Evolutionary conservation across 1,284 basidiomycete species (phyloP), one percentile per base, ranked within the genome.

Genomic region (Moesziomyces parantarcticus): DNA sequence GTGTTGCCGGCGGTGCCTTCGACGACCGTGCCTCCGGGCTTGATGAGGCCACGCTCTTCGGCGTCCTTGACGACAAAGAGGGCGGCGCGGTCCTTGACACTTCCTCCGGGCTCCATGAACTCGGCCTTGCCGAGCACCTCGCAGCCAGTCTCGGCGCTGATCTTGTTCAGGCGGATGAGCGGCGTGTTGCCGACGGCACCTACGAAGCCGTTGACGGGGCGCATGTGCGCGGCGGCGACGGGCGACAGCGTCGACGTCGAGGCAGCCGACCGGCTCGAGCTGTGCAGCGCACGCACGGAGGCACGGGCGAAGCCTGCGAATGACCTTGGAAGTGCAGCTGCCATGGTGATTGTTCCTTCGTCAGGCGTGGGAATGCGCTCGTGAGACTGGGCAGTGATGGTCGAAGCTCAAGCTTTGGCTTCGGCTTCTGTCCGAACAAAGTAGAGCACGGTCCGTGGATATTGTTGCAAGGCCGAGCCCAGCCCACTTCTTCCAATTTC

Each of bases 1-100:
- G 96, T 99, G 86, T 99, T 99, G n/a, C 96, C 96, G 32, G 96
- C 96, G 0, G 96, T 99, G 3, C 96, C 96, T 85, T 99, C 96
- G 13, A 99, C 94, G 60, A 99, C 90, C 0, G 94, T 97, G 2
- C 96, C 96, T 40, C 96, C 95, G 1, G 93, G 89, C 82, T 90
- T 89, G 73, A 99, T 88, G 36, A 86, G 82, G 34, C 82, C 93
- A 78, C 89, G 88, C 81, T 91, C 88, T 86, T 99, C 96, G 4
- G 97, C 97, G 84, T 97, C 91, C 68, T 87, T 87, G 56, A 99
- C 87, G 56, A 99, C 88, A 63, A 92, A 95, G 21, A 98, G 88
- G 0, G 96, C 96, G 41, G 96, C 96, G 61, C 96, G 90, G 84
- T 99, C 96, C 86, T 99, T 99, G 79, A 99, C 94, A 75, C 93